phyloP scores from a whole-genome alignment of 257 asterid genomes.

The Avicennia marina region DNA sequence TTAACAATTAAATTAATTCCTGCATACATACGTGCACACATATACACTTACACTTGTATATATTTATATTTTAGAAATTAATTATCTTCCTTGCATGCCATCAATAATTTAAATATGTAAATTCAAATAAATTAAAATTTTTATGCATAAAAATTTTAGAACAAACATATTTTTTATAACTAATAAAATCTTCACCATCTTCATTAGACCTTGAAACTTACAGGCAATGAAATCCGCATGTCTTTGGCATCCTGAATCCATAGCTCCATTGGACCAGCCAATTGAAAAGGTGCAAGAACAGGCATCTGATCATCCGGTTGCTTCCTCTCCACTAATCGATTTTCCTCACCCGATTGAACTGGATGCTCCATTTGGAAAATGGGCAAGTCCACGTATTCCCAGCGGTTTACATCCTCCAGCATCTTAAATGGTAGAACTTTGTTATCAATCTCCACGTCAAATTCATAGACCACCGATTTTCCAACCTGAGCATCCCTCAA shows the following conservation, averaged over 20 bases:
- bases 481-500: conserved; percentile 83
- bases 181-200: too few relatives aligned
- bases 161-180: neutral
- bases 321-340: conserved; percentile 49
- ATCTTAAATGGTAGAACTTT: conserved; percentile 81
- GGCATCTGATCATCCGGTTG: conserved; percentile 52
- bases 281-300: conserved; percentile 82
- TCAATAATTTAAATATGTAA: too few relatives aligned
- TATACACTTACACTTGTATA: too few relatives aligned
- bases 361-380: conserved; percentile 59
- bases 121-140: too few relatives aligned
- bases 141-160: too few relatives aligned
- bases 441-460: conserved; percentile 84
- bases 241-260: conserved; percentile 97
- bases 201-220: too few relatives aligned
- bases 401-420: conserved; percentile 83
- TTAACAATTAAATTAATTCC: too few relatives aligned
- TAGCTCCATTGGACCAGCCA: conserved; percentile 97
- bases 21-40: too few relatives aligned
- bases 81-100: too few relatives aligned
- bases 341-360: conserved; percentile 30
- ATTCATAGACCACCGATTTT: conserved; percentile 81
- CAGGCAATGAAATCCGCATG: conserved; percentile 90
- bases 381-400: conserved; percentile 93
- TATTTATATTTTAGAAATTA: too few relatives aligned